Conservation (phyloP, 2,329 filamentous ascomycete species). For the Ilyonectria sp. region DNA sequence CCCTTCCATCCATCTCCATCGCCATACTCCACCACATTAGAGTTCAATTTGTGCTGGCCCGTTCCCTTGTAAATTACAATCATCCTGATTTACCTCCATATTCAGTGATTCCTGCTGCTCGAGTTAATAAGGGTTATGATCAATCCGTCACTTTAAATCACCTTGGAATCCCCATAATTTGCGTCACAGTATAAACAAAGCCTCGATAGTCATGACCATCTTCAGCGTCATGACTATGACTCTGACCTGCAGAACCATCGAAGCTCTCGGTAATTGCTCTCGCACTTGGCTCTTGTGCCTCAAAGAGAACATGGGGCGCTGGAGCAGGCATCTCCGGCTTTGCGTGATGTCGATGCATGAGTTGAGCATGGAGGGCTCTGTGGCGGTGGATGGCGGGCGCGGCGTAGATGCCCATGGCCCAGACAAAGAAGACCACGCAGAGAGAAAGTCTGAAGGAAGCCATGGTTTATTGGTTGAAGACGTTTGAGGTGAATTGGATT, state of each 20-base stretch:
- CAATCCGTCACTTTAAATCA: neutral
- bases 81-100: neutral
- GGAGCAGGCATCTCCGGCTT: slow-evolving; percentile 21
- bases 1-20: neutral
- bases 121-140: neutral
- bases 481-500: neutral
- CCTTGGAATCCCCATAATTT: neutral
- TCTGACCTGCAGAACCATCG: neutral
- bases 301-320: slow-evolving; percentile 22
- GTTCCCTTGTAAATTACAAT: neutral
- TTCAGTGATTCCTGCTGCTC: neutral
- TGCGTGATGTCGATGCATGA: slow-evolving; percentile 53
- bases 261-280: slow-evolving; percentile 21
- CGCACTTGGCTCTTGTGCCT: slow-evolving; percentile 30
- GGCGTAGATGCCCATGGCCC: slow-evolving; percentile 44
- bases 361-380: slow-evolving; percentile 34
- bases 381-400: slow-evolving; percentile 43
- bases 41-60: neutral
- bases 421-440: slow-evolving; percentile 41
- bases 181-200: neutral
- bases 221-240: neutral
- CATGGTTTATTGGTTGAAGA: slow-evolving; percentile 31
- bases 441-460: slow-evolving; percentile 36
- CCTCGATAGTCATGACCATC: neutral
- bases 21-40: neutral